A percentile compares a stretch with the other conserved stretches of the same genome.
Evolutionary conservation across 2,329 filamentous ascomycete species (phyloP).

Genomic region (Thielaviopsis populi): DNA sequence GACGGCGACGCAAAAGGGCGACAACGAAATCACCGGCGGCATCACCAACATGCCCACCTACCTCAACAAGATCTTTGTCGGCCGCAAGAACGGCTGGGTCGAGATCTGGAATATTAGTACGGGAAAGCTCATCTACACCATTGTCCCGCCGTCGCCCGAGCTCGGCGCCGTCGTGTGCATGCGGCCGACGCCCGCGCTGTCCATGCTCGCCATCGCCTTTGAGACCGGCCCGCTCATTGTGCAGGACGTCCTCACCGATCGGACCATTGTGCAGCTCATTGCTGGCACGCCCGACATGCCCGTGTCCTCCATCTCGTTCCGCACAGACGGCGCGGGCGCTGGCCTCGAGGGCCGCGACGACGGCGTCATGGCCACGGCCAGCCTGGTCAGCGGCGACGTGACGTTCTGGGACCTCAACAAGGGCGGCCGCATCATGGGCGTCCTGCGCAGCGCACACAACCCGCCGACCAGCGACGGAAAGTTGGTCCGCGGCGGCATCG

Average conservation of each 20-base stretch:
- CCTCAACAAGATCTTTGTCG: slow-evolving; percentile 89
- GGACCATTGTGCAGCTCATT: slow-evolving; percentile 52
- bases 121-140: slow-evolving; percentile 78
- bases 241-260: slow-evolving; percentile 68
- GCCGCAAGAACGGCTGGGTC: slow-evolving; percentile 70
- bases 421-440: slow-evolving; percentile 71
- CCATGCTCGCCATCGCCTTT: slow-evolving; percentile 77
- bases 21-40: slow-evolving; percentile 58
- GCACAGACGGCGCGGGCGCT: slow-evolving; percentile 76
- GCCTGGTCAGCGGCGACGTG: slow-evolving; percentile 64
- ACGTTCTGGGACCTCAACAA: slow-evolving; percentile 93
- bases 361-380: slow-evolving; percentile 89
- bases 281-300: slow-evolving; percentile 48
- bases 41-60: slow-evolving; percentile 86
- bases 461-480: slow-evolving; percentile 44
- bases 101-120: slow-evolving; percentile 98
- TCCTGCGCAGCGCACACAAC: slow-evolving; percentile 77
- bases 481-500: slow-evolving; percentile 60
- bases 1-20: slow-evolving; percentile 38
- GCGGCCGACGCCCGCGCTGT: slow-evolving; percentile 69
- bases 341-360: slow-evolving; percentile 72
- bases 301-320: slow-evolving; percentile 74
- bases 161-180: slow-evolving; percentile 76
- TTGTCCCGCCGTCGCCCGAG: slow-evolving; percentile 57
- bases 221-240: slow-evolving; percentile 63